phyloP scores from a whole-genome alignment of 345 rosid species.

The Citrus medica region DNA sequence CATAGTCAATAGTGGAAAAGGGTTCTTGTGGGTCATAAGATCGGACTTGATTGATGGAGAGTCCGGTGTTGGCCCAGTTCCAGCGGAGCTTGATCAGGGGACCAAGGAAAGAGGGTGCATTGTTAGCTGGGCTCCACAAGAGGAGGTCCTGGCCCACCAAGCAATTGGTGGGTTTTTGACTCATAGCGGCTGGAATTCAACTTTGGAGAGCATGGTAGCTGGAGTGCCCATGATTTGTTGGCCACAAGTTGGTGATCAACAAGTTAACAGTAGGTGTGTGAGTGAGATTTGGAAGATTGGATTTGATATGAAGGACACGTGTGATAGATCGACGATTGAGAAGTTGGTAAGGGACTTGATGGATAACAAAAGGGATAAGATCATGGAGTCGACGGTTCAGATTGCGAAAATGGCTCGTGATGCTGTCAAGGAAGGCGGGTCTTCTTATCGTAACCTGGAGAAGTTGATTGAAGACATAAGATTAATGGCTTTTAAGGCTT shows the following conservation, averaged over 20 bases:
- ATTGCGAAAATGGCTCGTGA: constrained; percentile 29
- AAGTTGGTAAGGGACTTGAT: constrained; percentile 20
- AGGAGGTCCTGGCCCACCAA: constrained; percentile 20
- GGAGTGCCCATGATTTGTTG: constrained; percentile 43
- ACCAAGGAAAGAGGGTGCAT: constrained; percentile 4
- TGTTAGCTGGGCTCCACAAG: constrained; percentile 27
- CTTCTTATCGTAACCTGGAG: constrained; percentile 33
- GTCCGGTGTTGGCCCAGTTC: background rate
- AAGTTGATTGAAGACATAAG: constrained; percentile 41
- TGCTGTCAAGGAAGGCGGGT: constrained; percentile 33
- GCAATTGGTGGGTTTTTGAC: constrained; percentile 42
- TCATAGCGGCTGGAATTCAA: constrained; percentile 28
- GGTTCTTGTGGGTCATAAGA: constrained; percentile 27
- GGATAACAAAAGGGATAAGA: constrained; percentile 12
- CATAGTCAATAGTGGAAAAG: constrained; percentile 14
- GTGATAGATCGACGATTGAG: constrained; percentile 19
- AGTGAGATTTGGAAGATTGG: constrained; percentile 32
- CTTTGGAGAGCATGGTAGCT: constrained; percentile 26
- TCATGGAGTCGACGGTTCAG: constrained; percentile 15
- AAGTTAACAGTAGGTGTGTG: constrained; percentile 32
- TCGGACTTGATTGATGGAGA: constrained; percentile 2
- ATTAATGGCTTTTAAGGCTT: background rate
- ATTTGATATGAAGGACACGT: constrained; percentile 33
- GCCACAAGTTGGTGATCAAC: constrained; percentile 33
- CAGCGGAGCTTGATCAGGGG: background rate